Evolutionary conservation across 129 eudicot species (phyloP).

Genomic region (Helichrysum umbraculigerum): DNA sequence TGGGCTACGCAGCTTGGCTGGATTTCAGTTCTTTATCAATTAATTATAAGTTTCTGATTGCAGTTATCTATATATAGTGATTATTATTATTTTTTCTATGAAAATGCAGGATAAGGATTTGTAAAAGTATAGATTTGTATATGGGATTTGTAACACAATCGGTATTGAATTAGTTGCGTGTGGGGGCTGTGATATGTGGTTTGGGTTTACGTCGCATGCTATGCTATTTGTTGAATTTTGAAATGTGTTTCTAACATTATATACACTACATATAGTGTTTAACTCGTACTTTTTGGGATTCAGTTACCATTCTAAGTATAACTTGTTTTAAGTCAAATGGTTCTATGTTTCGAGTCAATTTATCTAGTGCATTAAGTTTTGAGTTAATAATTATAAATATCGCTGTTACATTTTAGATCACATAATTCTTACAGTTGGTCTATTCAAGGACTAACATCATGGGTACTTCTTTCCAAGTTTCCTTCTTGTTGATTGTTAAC

Average conservation of each 20-base stretch:
- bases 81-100: too few species aligned
- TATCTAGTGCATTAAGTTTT: background rate
- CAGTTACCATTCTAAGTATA: background rate
- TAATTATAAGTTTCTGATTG: too few species aligned
- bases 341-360: too few species aligned
- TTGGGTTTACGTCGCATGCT: background rate
- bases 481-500: slow-evolving; percentile 9
- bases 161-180: background rate
- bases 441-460: background rate
- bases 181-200: background rate
- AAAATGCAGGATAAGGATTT: too few species aligned
- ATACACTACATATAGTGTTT: background rate
- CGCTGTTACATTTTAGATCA: background rate
- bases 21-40: too few species aligned
- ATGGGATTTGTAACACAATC: background rate
- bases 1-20: background rate
- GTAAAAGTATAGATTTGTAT: background rate
- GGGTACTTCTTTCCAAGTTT: background rate
- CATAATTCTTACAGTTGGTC: background rate
- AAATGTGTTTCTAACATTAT: background rate
- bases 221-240: too few species aligned
- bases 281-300: background rate
- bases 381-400: too few species aligned
- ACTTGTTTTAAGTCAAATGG: background rate
- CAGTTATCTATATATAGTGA: too few species aligned